A percentile compares a stretch with the other conserved stretches of the same genome.
Evolutionary conservation across 2,329 filamentous ascomycete genomes (phyloP).

Genomic region (Pseudogymnoascus sp.): DNA sequence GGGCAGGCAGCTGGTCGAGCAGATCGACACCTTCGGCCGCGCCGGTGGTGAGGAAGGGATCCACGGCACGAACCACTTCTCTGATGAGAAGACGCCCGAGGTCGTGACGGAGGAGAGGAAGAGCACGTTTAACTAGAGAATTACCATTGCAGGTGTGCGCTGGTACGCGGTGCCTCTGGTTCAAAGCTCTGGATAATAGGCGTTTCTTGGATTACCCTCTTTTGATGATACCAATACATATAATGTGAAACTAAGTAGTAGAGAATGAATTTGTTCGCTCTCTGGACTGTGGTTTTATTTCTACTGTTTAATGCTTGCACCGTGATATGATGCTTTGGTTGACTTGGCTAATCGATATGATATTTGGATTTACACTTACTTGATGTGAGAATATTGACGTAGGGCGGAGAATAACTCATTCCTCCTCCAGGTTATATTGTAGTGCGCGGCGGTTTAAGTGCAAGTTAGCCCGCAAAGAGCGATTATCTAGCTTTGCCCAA

Average conservation of each 20-base stretch:
- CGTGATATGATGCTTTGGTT: background rate
- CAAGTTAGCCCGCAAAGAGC: background rate
- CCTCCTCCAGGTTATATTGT: background rate
- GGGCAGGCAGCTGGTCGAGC: constrained; percentile 11
- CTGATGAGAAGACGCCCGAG: background rate
- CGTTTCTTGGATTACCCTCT: background rate
- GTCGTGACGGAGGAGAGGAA: background rate
- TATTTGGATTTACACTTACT: background rate
- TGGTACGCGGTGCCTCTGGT: background rate
- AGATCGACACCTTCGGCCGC: background rate
- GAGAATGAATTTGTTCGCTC: background rate
- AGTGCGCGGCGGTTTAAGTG: background rate
- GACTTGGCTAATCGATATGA: background rate
- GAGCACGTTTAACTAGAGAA: background rate
- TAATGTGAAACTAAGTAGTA: background rate
- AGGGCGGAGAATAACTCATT: background rate
- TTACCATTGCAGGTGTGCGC: background rate
- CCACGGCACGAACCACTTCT: background rate
- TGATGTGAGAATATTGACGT: background rate
- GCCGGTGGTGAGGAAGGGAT: background rate
- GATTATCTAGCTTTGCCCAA: background rate
- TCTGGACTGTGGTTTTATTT: background rate
- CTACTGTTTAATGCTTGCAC: background rate
- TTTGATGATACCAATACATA: background rate
- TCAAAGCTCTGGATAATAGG: background rate